Evolutionary conservation across 2,329 filamentous ascomycete species (phyloP).

Genomic region (Alternaria postmessia): DNA sequence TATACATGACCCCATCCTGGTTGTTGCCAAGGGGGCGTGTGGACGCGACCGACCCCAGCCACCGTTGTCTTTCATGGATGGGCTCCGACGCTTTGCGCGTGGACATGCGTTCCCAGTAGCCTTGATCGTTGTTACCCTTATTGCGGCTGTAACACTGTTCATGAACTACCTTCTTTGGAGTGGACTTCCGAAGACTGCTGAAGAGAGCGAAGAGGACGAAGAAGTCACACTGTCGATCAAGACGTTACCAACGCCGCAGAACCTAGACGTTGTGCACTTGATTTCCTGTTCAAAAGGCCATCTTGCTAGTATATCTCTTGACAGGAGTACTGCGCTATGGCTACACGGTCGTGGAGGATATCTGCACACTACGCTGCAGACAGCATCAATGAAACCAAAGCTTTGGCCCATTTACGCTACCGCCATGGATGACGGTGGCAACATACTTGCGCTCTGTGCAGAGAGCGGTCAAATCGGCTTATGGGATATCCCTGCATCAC

Average conservation of each 20-base stretch:
- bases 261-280: slow-evolving; percentile 73
- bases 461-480: slow-evolving; percentile 65
- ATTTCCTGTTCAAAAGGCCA: slow-evolving; percentile 69
- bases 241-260: slow-evolving; percentile 69
- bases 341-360: slow-evolving; percentile 42
- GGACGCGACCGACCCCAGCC: slow-evolving; percentile 63
- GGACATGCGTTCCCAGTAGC: slow-evolving; percentile 76
- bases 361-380: slow-evolving; percentile 40
- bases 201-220: slow-evolving; percentile 57
- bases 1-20: slow-evolving; percentile 77
- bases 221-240: slow-evolving; percentile 66
- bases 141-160: slow-evolving; percentile 72
- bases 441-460: slow-evolving; percentile 72
- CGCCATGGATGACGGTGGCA: slow-evolving; percentile 70
- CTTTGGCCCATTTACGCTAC: slow-evolving; percentile 64
- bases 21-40: slow-evolving; percentile 74
- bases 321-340: slow-evolving; percentile 74
- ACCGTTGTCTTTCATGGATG: slow-evolving; percentile 62
- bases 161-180: slow-evolving; percentile 79
- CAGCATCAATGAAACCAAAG: slow-evolving; percentile 44
- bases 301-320: slow-evolving; percentile 74
- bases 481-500: slow-evolving; percentile 68
- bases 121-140: slow-evolving; percentile 68
- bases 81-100: slow-evolving; percentile 57
- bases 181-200: slow-evolving; percentile 57